Conservation (phyloP, 139 green algal species). For the Haematococcus sp. region DNA sequence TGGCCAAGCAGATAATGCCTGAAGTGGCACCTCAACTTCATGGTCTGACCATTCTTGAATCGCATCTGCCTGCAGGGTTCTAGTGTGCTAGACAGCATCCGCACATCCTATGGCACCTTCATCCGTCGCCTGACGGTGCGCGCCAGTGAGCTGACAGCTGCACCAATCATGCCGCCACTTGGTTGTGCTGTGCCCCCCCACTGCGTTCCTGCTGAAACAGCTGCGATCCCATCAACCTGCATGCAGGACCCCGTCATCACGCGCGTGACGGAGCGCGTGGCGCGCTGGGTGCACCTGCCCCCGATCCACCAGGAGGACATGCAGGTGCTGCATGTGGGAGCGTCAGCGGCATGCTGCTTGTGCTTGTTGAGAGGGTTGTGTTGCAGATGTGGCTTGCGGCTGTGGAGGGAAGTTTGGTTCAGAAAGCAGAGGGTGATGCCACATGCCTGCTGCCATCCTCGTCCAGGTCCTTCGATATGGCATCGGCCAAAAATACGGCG, state of each 20-base stretch:
- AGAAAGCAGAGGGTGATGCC: not conserved
- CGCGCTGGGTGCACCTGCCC: conserved; percentile 66
- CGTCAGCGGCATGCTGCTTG: too few species aligned
- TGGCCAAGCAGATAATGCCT: too few species aligned
- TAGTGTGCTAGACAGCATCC: conserved; percentile 58
- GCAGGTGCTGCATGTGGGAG: conserved; percentile 48
- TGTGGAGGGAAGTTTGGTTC: too few species aligned
- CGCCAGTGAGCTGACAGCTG: too few species aligned
- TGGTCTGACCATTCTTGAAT: too few species aligned
- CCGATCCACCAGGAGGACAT: conserved; percentile 78
- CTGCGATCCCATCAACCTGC: too few species aligned
- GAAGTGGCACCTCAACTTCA: too few species aligned
- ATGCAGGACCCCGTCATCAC: conserved; percentile 50
- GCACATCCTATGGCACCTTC: conserved; percentile 82
- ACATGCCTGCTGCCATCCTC: not conserved
- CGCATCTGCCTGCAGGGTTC: conserved; percentile 25
- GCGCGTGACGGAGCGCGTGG: conserved; percentile 58
- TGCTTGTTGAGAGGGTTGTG: too few species aligned
- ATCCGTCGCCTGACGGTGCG: conserved; percentile 25
- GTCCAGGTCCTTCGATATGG: conserved; percentile 69
- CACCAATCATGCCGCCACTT: too few species aligned
- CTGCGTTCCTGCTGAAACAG: too few species aligned
- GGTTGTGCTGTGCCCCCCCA: too few species aligned
- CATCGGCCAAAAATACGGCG: conserved; percentile 77
- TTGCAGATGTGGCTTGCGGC: too few species aligned